Conservation (phyloP, 164 flowering plant species). For the Chimonanthus salicifolius region DNA sequence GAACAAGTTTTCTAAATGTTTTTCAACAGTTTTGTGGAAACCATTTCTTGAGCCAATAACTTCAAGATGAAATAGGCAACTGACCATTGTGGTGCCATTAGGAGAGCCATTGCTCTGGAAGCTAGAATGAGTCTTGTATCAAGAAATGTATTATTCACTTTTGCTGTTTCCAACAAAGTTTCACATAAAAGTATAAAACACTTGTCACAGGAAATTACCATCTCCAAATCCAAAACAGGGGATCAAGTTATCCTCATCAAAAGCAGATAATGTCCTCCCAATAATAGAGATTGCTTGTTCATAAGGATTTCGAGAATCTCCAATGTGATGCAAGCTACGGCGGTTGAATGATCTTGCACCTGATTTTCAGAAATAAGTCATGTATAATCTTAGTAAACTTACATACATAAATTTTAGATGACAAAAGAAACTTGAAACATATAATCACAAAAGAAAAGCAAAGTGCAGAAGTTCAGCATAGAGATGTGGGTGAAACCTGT, state of each 20-base stretch:
- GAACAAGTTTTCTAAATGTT: not conserved
- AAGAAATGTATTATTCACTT: not conserved
- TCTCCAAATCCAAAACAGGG: conserved; percentile 69
- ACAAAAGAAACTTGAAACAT: too few relatives aligned
- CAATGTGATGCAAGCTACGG: conserved; percentile 58
- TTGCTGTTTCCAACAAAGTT: not conserved
- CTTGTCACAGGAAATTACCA: conserved; percentile 25
- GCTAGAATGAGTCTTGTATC: not conserved
- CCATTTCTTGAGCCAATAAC: not conserved
- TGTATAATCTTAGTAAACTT: not conserved
- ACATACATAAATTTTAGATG: too few relatives aligned
- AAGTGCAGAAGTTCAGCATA: not conserved
- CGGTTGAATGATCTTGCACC: conserved; percentile 63
- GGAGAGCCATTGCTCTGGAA: not conserved
- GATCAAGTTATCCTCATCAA: conserved; percentile 52
- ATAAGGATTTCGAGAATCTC: conserved; percentile 43
- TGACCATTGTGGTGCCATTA: not conserved
- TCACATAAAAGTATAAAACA: not conserved
- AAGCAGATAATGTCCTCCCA: conserved; percentile 43
- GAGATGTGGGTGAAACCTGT: conserved; percentile 46
- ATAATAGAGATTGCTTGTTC: conserved; percentile 51
- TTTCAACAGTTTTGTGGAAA: not conserved
- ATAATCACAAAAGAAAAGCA: not conserved
- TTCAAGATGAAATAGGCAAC: not conserved
- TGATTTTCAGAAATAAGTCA: conserved; percentile 2